A percentile compares a stretch with the other conserved stretches of the same genome.
These are phyloP conservation scores for Quercus rubra DNA, from an alignment of 306 rosid genomes.

Conservation along the genomic window DNA sequence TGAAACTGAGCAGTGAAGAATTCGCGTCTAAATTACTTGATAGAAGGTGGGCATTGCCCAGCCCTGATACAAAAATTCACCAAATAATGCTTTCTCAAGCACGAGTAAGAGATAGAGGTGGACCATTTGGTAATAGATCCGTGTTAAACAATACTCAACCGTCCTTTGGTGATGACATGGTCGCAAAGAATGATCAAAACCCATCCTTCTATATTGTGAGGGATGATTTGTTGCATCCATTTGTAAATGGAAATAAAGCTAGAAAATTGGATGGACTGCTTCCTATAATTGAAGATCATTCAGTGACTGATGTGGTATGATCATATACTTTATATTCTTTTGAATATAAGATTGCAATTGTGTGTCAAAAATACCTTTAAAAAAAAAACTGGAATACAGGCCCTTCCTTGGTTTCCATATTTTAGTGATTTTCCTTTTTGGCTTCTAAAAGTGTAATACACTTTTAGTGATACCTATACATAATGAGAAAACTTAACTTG, in stretches of 20 bases:
- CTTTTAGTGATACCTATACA: background rate
- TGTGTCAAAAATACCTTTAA: background rate
- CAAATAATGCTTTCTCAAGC: constrained; percentile 32
- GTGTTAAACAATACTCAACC: constrained; percentile 34
- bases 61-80: constrained; percentile 61
- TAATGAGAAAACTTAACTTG: background rate
- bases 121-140: constrained; percentile 18
- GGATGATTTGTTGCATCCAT: constrained; percentile 93
- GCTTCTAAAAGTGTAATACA: background rate
- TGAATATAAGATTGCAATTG: background rate
- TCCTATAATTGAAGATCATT: constrained; percentile 60
- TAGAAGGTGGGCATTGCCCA: constrained; percentile 69
- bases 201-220: constrained; percentile 56
- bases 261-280: constrained; percentile 76
- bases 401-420: constrained; percentile 3
- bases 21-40: constrained; percentile 47
- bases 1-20: constrained; percentile 41
- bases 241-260: constrained; percentile 87
- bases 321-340: constrained; percentile 3
- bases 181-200: constrained; percentile 22
- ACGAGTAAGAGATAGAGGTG: constrained; percentile 9
- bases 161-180: constrained; percentile 25
- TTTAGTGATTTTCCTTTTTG: constrained; percentile 2
- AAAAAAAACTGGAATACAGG: background rate
- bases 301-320: constrained; percentile 77